Base-by-base conservation (phyloP, 345 rosid species). In the Rhizophora mangle region DNA sequence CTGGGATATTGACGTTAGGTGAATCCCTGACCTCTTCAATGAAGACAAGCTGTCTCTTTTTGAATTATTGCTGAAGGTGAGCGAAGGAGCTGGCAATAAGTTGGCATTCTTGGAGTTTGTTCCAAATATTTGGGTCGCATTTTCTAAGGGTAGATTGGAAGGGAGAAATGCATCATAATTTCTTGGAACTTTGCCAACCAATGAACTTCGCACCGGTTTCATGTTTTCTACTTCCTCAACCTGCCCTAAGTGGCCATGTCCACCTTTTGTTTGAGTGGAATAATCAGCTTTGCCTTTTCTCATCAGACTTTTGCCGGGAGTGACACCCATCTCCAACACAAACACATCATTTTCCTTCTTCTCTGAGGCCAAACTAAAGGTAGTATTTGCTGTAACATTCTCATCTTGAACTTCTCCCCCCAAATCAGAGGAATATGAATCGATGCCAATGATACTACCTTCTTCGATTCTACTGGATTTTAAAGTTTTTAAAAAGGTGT, bases 1-100 rank as follows among this genome's bases (percentile, higher is more conserved):
- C 79, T 84, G 80, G 22, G 91, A 72, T 74, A 93, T 65, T 5
- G 89, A 79, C 10, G 65, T 76, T 5, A 81, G 69, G 56, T 64
- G 76, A 66, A n/a, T 66, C 22, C 57, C 49, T 78, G 62, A 32
- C 72, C 86, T 81, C 70, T 61, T 80, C 51, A 70, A 66, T 5
- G 22, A 34, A 37, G 78, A 72, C 68, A 70, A 31, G 47, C 15
- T 39, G 16, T 16, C 47, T 11, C 11, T 39, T 2, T 16, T 39
- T 2, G 16, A 10, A 39, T 39, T 39, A 3, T 10, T 39, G 13
- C 13, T 39, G 47, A 39, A 39, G 11, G 16, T 39, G 47, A 39
- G 47, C 4, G 4, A 39, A 39, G 47, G 15, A 39, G 11, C 47
- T 39, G 16, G 16, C 16, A 39, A 39, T 10, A 39, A 11, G 47